A percentile compares a stretch with the other conserved stretches of the same genome.
Conservation (phyloP, 257 asterid genomes). For the Lithospermum erythrorhizon region DNA sequence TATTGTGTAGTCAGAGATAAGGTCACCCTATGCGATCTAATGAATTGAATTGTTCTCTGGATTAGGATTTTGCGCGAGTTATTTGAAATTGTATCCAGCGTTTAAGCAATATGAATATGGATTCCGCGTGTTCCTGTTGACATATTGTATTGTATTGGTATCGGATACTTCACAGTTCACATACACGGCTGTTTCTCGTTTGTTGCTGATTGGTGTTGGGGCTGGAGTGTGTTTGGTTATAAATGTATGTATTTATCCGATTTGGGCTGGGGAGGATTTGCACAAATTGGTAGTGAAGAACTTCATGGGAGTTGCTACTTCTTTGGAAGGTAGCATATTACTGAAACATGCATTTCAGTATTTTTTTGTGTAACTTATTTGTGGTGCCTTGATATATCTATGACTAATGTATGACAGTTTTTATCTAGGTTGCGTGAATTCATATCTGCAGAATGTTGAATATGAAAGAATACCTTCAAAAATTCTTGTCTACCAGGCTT, state of each 20-base stretch:
- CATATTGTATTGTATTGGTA: constrained; percentile 68
- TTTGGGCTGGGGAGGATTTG: constrained; percentile 96
- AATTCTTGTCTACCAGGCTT: constrained; percentile 73
- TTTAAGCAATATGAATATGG: constrained; percentile 93
- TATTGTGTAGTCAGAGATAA: no score
- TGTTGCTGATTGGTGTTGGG: constrained; percentile 68
- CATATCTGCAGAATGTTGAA: constrained; percentile 60
- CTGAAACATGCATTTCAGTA: not conserved
- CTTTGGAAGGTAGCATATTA: constrained; percentile 53
- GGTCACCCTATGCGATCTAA: not conserved
- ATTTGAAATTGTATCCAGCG: constrained; percentile 64
- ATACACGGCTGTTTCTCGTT: constrained; percentile 59
- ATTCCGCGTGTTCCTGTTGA: constrained; percentile 77
- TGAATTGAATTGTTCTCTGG: not conserved
- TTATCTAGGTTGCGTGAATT: constrained; percentile 54
- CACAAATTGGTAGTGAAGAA: constrained; percentile 76
- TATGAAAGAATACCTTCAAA: constrained; percentile 78
- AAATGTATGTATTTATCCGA: constrained; percentile 63
- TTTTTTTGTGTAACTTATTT: not conserved
- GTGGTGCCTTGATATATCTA: constrained; percentile 2
- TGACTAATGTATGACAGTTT: constrained; percentile 9
- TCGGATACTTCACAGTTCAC: constrained; percentile 59
- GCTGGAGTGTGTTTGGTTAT: constrained; percentile 62
- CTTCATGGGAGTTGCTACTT: constrained; percentile 65
- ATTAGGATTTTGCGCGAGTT: constrained; percentile 42